Base-by-base conservation (phyloP, 306 rosid genomes). In the Carpinus viminea region DNA sequence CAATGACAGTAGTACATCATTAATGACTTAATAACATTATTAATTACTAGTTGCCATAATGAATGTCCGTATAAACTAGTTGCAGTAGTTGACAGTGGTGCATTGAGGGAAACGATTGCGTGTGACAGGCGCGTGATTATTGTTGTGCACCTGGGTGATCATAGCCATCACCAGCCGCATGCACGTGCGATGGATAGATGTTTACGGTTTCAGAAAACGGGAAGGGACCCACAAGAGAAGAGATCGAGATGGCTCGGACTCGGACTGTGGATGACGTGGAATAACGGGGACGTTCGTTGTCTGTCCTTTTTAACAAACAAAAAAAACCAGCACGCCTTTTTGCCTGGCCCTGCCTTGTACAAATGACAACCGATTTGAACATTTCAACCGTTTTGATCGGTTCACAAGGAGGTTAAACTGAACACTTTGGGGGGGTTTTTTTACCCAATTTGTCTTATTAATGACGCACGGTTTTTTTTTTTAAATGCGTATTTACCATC, bases 91-190 rank as follows among this genome's bases (percentile, higher is more conserved):
- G 43, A 38, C 3, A 6, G 5, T 4, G 47, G 20, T 31, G 34
- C 34, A 31, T 31, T 2, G 34, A 31, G 34, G 34, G 34, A 31
- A 31, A 31, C 3, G 34, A 31, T 31, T 31, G 34, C 34, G 17
- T 79, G 75, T n/a, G 54, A 79, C 82, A 45, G 79, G 31, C 56
- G 74, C 79, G 54, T 64, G 82, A 75, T 85, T 34, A 78, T 85
- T 56, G 69, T 17, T 76, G 72, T 68, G 55, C 78, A 75, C 65
- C 72, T 70, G 52, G 60, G 72, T 48, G 68, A 64, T 81, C 76
- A 57, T 75, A 77, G 20, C 18, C 76, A 36, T 21, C 62, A 56
- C 82, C 76, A 51, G 56, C 45, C 2, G 26, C 72, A 12, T 18
- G 69, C 84, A 86, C 80, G 78, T 76, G 84, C 73, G 52, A 41